phyloP scores from a whole-genome alignment of 768 basidiomycete species.

The Phallus indusiatus region DNA sequence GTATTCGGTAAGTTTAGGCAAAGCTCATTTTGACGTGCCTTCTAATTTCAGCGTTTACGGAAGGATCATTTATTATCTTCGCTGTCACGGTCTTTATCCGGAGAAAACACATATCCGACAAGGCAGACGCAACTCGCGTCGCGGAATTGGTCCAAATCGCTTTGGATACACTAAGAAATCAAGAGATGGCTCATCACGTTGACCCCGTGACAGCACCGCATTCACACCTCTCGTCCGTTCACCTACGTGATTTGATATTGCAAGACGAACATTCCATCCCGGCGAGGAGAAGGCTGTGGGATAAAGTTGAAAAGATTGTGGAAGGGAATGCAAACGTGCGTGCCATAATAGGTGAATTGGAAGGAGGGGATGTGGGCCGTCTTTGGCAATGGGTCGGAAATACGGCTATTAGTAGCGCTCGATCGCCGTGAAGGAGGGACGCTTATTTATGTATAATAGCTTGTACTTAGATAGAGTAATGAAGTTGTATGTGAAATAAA shows the following conservation, averaged over 20 bases:
- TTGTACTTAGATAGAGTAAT: too few species aligned
- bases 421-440: not conserved
- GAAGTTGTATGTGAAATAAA: too few species aligned
- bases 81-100: conserved; percentile 21
- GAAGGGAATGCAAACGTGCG: conserved; percentile 89
- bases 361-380: conserved; percentile 77
- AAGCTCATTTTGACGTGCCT: conserved; percentile 1
- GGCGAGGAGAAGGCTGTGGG: conserved; percentile 63
- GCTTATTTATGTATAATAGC: not conserved
- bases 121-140: conserved; percentile 54
- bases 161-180: conserved; percentile 70
- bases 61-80: conserved; percentile 23
- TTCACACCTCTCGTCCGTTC: conserved; percentile 75
- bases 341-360: conserved; percentile 72
- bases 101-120: conserved; percentile 38
- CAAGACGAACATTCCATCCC: conserved; percentile 71
- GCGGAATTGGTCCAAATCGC: conserved; percentile 69
- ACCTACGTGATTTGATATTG: conserved; percentile 79
- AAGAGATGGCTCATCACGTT: conserved; percentile 73
- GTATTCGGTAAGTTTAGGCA: conserved; percentile 44
- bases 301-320: conserved; percentile 72
- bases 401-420: not conserved
- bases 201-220: conserved; percentile 69
- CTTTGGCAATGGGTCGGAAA: conserved; percentile 91
- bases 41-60: conserved; percentile 13